Conservation (phyloP, 257 asterid species). For the Solanum clarkiae region DNA sequence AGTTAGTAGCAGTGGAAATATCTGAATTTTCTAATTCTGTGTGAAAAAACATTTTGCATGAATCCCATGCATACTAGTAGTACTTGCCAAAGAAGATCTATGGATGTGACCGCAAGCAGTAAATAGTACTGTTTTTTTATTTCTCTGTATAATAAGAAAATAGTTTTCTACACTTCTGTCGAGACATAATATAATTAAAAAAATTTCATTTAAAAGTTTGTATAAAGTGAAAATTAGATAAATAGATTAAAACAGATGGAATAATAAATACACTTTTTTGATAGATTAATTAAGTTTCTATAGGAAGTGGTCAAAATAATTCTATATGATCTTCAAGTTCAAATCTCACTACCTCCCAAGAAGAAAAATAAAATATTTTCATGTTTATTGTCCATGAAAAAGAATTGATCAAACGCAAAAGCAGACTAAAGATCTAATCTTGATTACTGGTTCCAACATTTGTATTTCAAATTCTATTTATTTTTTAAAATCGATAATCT, state of each 20-base stretch:
- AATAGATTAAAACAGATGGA: neutral
- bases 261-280: too few relatives aligned
- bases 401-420: neutral
- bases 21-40: neutral
- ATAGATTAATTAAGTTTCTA: neutral
- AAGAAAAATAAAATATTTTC: neutral
- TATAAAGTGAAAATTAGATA: neutral
- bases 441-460: neutral
- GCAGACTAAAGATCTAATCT: neutral
- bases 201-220: accelerated
- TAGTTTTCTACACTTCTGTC: too few relatives aligned
- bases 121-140: neutral
- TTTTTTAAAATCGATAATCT: neutral
- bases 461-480: neutral
- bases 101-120: neutral
- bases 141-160: neutral
- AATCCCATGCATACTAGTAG: neutral
- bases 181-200: too few relatives aligned
- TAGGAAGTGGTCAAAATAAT: neutral
- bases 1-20: neutral
- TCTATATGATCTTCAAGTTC: neutral
- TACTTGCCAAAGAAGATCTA: neutral
- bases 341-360: neutral
- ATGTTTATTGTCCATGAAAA: neutral
- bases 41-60: neutral